Conservation (phyloP, 108 stramenopile species). For the Bacterosira constricta region DNA sequence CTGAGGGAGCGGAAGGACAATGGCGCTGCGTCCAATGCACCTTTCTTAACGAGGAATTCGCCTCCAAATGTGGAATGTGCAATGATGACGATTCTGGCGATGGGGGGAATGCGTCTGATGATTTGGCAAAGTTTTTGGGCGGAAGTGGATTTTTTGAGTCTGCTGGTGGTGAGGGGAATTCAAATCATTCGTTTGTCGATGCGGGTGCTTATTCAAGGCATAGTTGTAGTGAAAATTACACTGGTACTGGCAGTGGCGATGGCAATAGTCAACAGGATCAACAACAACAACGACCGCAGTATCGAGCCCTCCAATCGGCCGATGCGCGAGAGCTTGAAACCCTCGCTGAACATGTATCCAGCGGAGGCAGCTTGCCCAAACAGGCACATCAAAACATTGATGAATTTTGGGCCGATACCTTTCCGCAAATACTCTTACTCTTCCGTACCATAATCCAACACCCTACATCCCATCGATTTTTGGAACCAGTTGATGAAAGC, state of each 20-base stretch:
- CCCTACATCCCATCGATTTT: slow-evolving; percentile 43
- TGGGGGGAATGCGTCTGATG: slow-evolving; percentile 23
- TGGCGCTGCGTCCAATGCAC: slow-evolving; percentile 52
- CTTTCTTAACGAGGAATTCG: slow-evolving; percentile 26
- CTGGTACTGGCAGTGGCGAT: not conserved
- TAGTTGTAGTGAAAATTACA: not conserved
- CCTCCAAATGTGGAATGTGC: slow-evolving; percentile 33
- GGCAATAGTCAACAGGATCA: no score
- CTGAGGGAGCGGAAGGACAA: not conserved
- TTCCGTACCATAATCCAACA: slow-evolving; percentile 50
- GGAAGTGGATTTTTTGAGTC: slow-evolving; percentile 6
- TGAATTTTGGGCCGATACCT: slow-evolving; percentile 19
- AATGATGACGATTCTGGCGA: slow-evolving; percentile 40
- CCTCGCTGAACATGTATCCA: slow-evolving; percentile 26
- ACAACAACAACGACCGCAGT: not conserved
- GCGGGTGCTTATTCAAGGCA: no score
- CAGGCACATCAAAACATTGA: slow-evolving; percentile 9
- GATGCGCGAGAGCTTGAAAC: slow-evolving; percentile 24
- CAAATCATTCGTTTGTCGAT: no score
- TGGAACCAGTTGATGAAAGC: slow-evolving; percentile 59
- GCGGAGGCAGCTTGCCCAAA: slow-evolving; percentile 14
- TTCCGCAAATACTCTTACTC: slow-evolving; percentile 25
- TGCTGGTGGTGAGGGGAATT: no score
- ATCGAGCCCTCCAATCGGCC: slow-evolving; percentile 11
- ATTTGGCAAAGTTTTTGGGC: slow-evolving; percentile 38